A percentile compares a stretch with the other conserved stretches of the same genome.
Evolutionary conservation across 495 filamentous ascomycete species (phyloP).

Genomic region (Pyrenopolyporus hunteri): DNA sequence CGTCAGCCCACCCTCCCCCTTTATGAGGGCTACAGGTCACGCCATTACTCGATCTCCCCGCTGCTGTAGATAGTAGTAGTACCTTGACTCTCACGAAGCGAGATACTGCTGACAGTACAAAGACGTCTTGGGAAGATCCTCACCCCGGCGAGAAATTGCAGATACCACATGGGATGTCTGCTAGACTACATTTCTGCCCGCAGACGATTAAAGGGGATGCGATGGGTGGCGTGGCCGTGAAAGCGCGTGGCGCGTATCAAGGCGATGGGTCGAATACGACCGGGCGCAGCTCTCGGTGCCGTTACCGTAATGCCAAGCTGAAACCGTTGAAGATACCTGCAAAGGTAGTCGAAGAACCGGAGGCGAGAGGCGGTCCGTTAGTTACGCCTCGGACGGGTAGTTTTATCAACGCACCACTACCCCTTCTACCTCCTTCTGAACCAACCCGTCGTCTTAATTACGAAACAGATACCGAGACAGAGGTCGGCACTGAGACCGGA

Average conservation of each 20-base stretch:
- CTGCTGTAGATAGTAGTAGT: constrained; percentile 33
- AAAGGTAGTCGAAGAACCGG: constrained; percentile 42
- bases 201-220: constrained; percentile 45
- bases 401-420: constrained; percentile 27
- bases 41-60: constrained; percentile 48
- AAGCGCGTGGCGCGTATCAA: constrained; percentile 44
- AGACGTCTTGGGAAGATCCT: constrained; percentile 51
- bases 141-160: constrained; percentile 53
- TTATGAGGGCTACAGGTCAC: constrained; percentile 64
- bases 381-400: constrained; percentile 27
- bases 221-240: constrained; percentile 61
- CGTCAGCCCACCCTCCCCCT: constrained; percentile 46
- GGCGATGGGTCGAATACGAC: constrained; percentile 20
- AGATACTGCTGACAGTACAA: constrained; percentile 19
- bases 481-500: constrained; percentile 26
- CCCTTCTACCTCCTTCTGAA: constrained; percentile 26
- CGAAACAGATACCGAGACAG: constrained; percentile 49
- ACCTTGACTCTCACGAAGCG: constrained; percentile 25
- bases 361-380: constrained; percentile 14
- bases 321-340: constrained; percentile 48
- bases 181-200: constrained; percentile 41
- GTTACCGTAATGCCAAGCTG: constrained; percentile 37
- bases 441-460: constrained; percentile 35
- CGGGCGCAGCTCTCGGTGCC: constrained; percentile 41
- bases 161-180: constrained; percentile 39